Conservation (phyloP, 2,329 filamentous ascomycete genomes). For the Trichoderma sp. region DNA sequence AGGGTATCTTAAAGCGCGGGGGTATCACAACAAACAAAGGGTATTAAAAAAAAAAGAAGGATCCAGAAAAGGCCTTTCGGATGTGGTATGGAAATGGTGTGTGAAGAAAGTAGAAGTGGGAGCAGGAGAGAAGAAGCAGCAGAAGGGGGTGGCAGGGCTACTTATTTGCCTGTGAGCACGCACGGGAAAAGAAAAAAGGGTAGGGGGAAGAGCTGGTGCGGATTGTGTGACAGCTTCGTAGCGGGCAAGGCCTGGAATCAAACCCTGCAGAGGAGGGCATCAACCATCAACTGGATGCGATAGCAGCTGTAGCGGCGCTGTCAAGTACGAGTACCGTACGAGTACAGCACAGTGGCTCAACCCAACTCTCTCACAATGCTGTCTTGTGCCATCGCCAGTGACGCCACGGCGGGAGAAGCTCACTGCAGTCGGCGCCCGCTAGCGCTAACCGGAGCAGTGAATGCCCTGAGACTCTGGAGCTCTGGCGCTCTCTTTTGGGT, state of each 20-base stretch:
- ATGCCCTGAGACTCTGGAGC: constrained; percentile 12
- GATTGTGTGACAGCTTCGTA: constrained; percentile 11
- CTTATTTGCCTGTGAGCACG: constrained; percentile 38
- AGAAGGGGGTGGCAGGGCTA: constrained; percentile 38
- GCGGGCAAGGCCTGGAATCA: constrained; percentile 4
- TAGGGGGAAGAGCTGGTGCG: constrained; percentile 14
- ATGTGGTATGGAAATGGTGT: constrained; percentile 30
- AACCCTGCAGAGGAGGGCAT: not conserved
- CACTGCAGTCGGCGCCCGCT: not conserved
- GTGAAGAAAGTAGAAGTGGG: constrained; percentile 30
- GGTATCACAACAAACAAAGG: constrained; percentile 52
- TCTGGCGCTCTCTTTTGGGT: constrained; percentile 8
- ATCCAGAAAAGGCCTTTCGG: constrained; percentile 36
- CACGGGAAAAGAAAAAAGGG: constrained; percentile 14
- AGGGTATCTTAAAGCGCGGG: constrained; percentile 41
- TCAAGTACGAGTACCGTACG: too few species aligned
- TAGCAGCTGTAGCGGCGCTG: not conserved
- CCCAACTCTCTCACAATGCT: not conserved
- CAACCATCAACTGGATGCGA: not conserved
- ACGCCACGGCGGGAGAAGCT: constrained; percentile 18
- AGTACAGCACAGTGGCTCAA: not conserved
- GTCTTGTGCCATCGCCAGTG: not conserved
- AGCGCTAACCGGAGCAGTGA: not conserved
- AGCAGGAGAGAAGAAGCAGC: constrained; percentile 28
- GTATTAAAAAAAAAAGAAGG: constrained; percentile 39